Evolutionary conservation across 2,329 filamentous ascomycete species (phyloP).

Genomic region (Ramularia endophylla): DNA sequence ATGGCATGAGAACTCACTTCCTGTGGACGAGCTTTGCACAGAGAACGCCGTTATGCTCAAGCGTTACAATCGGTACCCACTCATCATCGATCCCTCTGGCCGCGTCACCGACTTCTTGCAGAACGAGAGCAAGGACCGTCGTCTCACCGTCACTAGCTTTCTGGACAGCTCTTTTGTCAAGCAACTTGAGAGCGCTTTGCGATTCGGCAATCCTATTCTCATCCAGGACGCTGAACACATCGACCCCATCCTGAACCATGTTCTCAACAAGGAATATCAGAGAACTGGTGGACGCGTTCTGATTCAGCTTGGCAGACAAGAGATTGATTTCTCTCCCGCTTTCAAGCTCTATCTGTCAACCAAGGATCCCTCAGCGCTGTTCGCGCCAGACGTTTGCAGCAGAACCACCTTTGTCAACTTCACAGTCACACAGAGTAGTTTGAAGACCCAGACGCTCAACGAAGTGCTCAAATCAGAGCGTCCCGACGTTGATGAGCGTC

Average conservation of each 20-base stretch:
- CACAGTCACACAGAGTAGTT: constrained; percentile 95
- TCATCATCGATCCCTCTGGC: constrained; percentile 97
- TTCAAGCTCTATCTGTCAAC: constrained; percentile 96
- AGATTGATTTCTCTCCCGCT: constrained; percentile 96
- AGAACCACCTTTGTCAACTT: constrained; percentile 99
- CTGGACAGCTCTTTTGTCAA: constrained; percentile 97
- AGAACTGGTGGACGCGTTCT: constrained; percentile 96
- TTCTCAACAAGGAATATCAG: constrained; percentile 99
- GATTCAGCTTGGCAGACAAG: constrained; percentile 96
- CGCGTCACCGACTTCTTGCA: constrained; percentile 92
- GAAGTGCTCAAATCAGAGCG: constrained; percentile 96
- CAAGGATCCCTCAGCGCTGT: constrained; percentile 89
- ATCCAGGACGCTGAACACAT: constrained; percentile 98
- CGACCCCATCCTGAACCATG: constrained; percentile 95
- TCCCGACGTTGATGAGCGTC: constrained; percentile 91
- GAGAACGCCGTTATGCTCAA: constrained; percentile 98
- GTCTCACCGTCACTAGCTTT: constrained; percentile 95
- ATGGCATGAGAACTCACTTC: constrained; percentile 91
- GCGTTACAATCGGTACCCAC: constrained; percentile 95
- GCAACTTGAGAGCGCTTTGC: constrained; percentile 90
- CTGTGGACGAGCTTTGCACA: constrained; percentile 95
- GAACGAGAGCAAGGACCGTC: constrained; percentile 87
- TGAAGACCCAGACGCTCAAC: constrained; percentile 96
- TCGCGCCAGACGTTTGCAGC: constrained; percentile 95
- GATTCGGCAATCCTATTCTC: constrained; percentile 96